phyloP scores from a whole-genome alignment of 306 rosid species.

The Cucurbita pepo region DNA sequence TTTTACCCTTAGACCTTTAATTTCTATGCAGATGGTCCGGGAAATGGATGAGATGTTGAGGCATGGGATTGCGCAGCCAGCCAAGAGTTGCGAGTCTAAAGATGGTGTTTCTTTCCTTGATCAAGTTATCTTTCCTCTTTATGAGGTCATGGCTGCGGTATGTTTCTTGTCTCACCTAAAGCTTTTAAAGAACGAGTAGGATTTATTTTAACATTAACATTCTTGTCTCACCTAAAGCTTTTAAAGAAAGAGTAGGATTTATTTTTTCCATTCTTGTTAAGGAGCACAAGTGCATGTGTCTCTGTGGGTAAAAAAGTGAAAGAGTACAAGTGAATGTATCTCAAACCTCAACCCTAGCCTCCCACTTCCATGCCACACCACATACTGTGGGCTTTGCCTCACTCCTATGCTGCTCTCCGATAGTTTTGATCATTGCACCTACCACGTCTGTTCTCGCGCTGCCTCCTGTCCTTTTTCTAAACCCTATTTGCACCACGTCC shows the following conservation, averaged over 20 bases:
- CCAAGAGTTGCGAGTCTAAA: constrained; percentile 57
- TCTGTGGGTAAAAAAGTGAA: background rate
- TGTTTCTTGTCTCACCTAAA: constrained; percentile 7
- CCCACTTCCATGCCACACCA: no score
- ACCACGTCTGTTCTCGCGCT: no score
- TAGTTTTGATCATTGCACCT: no score
- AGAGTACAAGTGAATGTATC: background rate
- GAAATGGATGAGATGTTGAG: constrained; percentile 83
- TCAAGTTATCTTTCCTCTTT: constrained; percentile 60
- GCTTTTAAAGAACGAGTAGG: background rate
- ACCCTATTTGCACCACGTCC: no score
- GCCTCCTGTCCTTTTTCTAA: no score
- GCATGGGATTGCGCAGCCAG: constrained; percentile 68
- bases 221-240: no score
- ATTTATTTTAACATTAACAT: no score
- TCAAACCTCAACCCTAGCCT: no score
- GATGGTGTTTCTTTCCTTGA: constrained; percentile 73
- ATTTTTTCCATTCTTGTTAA: background rate
- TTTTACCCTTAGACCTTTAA: background rate
- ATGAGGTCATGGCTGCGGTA: constrained; percentile 70
- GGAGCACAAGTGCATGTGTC: background rate
- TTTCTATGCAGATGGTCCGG: constrained; percentile 64
- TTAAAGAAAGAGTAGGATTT: no score
- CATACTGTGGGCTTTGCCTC: no score
- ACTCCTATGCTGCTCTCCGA: no score